phyloP scores from a whole-genome alignment of 2,329 filamentous ascomycete genomes.

The Penicillium crustosum region DNA sequence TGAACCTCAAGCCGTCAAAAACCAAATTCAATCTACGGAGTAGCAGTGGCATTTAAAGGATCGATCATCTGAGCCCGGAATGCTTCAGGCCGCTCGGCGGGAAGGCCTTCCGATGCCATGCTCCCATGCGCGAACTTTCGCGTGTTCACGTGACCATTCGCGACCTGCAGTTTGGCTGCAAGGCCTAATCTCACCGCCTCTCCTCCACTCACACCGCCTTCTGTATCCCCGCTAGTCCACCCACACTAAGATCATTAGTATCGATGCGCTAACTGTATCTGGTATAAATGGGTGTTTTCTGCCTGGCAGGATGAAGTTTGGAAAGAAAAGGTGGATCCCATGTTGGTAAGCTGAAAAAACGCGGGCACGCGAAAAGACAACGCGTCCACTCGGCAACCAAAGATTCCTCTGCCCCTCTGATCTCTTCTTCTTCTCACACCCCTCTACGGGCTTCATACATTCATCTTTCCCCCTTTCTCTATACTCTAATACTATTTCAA shows the following conservation, averaged over 20 bases:
- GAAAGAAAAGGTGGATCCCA: not conserved
- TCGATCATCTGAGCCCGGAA: constrained; percentile 26
- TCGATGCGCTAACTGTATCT: not conserved
- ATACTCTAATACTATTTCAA: constrained; percentile 8
- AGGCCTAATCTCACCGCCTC: constrained; percentile 8
- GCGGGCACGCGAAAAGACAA: constrained; percentile 20
- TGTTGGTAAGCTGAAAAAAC: constrained; percentile 16
- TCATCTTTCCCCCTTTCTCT: constrained; percentile 13
- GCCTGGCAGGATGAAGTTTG: not conserved
- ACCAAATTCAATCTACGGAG: not conserved
- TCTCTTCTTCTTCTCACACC: constrained; percentile 27
- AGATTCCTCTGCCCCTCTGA: constrained; percentile 23
- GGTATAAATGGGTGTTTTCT: constrained; percentile 4
- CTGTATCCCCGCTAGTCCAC: constrained; percentile 5
- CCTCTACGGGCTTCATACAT: constrained; percentile 16
- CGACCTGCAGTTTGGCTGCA: constrained; percentile 14
- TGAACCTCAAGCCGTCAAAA: not conserved
- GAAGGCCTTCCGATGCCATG: constrained; percentile 8
- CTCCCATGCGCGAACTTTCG: constrained; percentile 1
- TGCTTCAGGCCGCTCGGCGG: constrained; percentile 11
- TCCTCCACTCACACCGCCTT: constrained; percentile 19
- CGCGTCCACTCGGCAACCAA: constrained; percentile 13
- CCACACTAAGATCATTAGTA: not conserved
- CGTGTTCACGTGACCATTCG: constrained; percentile 26
- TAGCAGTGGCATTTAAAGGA: not conserved